phyloP scores from a whole-genome alignment of 2,329 filamentous ascomycete genomes.

The Beauveria brongniartii region DNA sequence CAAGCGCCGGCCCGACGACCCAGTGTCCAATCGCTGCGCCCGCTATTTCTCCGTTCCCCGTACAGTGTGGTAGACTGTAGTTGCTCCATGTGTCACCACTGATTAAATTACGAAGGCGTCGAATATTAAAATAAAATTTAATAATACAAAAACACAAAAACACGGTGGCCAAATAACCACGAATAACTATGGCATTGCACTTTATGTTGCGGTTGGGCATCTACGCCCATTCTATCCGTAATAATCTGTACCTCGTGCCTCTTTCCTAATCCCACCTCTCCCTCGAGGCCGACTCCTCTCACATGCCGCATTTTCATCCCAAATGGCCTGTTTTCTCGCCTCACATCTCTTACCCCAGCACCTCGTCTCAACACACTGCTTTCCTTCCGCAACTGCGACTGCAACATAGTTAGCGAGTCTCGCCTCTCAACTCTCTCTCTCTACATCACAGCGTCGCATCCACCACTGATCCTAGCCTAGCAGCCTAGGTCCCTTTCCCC shows the following conservation, averaged over 20 bases:
- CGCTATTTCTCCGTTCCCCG: not conserved
- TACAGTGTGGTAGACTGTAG: not conserved
- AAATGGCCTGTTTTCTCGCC: constrained; percentile 5
- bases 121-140: too few relatives aligned
- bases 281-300: not conserved
- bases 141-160: too few relatives aligned
- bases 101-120: too few relatives aligned
- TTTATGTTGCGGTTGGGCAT: not conserved
- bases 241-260: not conserved
- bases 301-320: not conserved
- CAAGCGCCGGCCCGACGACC: constrained; percentile 3
- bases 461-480: not conserved
- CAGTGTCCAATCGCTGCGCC: not conserved
- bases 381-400: too few relatives aligned
- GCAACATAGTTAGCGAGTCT: too few relatives aligned
- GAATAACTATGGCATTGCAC: too few relatives aligned
- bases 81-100: too few relatives aligned
- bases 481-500: not conserved
- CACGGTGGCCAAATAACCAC: too few relatives aligned
- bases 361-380: too few relatives aligned
- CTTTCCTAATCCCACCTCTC: not conserved
- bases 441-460: not conserved
- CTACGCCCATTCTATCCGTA: not conserved
- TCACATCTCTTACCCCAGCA: not conserved
- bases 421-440: too few relatives aligned